Evolutionary conservation across 192 early-diverging fungal species (phyloP), one percentile per base, ranked within the genome.

Genomic region (Coemansia reversa): DNA sequence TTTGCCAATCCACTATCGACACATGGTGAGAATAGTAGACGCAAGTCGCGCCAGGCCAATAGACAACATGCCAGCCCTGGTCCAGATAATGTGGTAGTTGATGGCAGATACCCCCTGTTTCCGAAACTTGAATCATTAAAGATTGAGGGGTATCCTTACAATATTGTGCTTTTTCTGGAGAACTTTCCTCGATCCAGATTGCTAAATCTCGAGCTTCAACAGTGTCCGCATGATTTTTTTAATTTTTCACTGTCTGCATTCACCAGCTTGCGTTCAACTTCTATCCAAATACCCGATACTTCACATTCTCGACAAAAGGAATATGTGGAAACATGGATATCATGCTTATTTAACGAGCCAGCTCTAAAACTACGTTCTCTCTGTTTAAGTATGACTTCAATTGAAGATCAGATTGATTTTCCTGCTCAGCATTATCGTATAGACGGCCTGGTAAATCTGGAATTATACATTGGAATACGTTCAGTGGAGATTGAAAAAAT

Each of bases 181-280:
- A 73, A 65, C 51, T 79, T 73, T 48, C 76, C 76, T 19, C 62
- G 76, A 11, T 18, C 66, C 23, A 70, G 65, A 48, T 49, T 79
- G 27, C 62, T 30, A 1, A 58, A 56, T 14, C 63, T 79, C 16
- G 47, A 57, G 7, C 30, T 79, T 23, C 19, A n/a, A 18, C 54
- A 55, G 16, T 79, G 76, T 51, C 47, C 67, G 18, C 35, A 62
- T 23, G 12, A 24, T 8, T 33, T 69, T 32, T 67, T 25, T 20
- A 12, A 28, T n/a, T 28, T 79, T 7, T 23, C 66, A 4, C 52
- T 72, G 19, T 20, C 30, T 5, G 48, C 58, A 6, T 79, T 79
- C 25, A 25, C 53, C 0, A 35, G 19, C 11, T 59, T 72, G 19
- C 16, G 8, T 1, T 45, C 49, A 3, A 50, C 55, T 2, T 7